These are phyloP conservation scores for Pyrenochaeta sp. DNA, from an alignment of 2,329 filamentous ascomycete species.

Conservation along the genomic window DNA sequence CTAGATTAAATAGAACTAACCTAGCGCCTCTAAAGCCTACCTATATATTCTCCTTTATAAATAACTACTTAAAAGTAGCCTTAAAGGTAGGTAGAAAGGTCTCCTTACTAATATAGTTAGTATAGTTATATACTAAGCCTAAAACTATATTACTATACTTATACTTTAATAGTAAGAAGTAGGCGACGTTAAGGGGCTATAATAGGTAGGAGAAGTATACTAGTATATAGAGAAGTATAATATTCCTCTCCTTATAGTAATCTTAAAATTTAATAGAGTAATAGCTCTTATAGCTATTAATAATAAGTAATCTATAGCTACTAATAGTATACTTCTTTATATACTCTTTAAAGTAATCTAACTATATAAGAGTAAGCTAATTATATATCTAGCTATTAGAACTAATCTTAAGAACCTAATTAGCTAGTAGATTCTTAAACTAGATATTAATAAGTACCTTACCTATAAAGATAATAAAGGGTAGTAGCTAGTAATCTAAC, in stretches of 20 bases:
- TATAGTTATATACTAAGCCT: slow-evolving; percentile 28
- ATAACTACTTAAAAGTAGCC: slow-evolving; percentile 12
- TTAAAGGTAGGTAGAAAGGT: slow-evolving; percentile 1
- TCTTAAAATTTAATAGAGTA: too few relatives aligned
- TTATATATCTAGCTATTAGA: slow-evolving; percentile 49
- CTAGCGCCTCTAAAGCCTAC: slow-evolving; percentile 37
- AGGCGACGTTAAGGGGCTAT: slow-evolving; percentile 49
- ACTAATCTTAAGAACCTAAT: slow-evolving; percentile 41
- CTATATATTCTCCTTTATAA: slow-evolving; percentile 34
- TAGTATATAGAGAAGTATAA: slow-evolving; percentile 40
- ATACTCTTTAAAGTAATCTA: slow-evolving; percentile 48
- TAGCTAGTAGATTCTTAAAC: slow-evolving; percentile 14
- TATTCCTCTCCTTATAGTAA: slow-evolving; percentile 27
- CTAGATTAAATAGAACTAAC: slow-evolving; percentile 39
- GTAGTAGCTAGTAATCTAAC: slow-evolving; percentile 8
- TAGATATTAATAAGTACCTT: too few relatives aligned
- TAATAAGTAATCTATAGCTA: too few relatives aligned
- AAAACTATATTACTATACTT: slow-evolving; percentile 38
- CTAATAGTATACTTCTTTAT: too few relatives aligned
- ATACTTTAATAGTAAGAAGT: slow-evolving; percentile 44
- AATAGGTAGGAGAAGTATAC: slow-evolving; percentile 41
- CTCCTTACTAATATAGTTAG: slow-evolving; percentile 33
- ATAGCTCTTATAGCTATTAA: too few relatives aligned
- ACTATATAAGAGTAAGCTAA: slow-evolving; percentile 45
- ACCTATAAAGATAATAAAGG: slow-evolving; percentile 26